Conservation (phyloP, 1,139 yeast species). For the Yamadazyma epiphylla region DNA sequence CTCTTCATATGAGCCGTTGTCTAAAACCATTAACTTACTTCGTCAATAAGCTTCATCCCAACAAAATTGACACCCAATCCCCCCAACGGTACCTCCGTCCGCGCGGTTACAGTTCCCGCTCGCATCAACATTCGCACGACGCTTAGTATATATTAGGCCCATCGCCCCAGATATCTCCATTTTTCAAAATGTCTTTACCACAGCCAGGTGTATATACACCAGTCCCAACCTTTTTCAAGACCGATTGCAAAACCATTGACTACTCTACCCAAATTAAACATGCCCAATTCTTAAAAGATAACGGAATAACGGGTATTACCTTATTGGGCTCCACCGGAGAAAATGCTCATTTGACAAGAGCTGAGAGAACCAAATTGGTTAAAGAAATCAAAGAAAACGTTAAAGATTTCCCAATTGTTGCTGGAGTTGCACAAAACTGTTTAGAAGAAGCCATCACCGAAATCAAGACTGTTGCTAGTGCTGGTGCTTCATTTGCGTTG, state of each 20-base stretch:
- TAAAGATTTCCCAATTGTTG: conserved; percentile 37
- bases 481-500: conserved; percentile 44
- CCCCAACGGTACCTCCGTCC: too few species aligned
- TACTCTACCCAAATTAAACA: conserved; percentile 29
- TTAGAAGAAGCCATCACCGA: conserved; percentile 38
- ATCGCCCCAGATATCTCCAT: conserved; percentile 1
- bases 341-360: conserved; percentile 39
- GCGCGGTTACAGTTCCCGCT: not conserved
- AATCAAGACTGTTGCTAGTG: conserved; percentile 27
- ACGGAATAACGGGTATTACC: conserved; percentile 32
- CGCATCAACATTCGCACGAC: conserved; percentile 1
- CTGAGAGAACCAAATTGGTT: conserved; percentile 34
- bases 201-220: conserved; percentile 29
- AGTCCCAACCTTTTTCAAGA: conserved; percentile 35
- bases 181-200: conserved; percentile 6
- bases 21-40: too few species aligned
- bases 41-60: too few species aligned
- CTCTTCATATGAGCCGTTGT: too few species aligned
- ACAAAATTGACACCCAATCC: too few species aligned
- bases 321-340: conserved; percentile 44
- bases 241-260: conserved; percentile 25
- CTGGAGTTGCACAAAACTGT: conserved; percentile 42
- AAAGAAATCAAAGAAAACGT: conserved; percentile 29
- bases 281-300: conserved; percentile 25
- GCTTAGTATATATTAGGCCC: not conserved